These are phyloP conservation scores for Pseudoneurospora amorphoporcata DNA, from an alignment of 495 filamentous ascomycete species.

Conservation along the genomic window DNA sequence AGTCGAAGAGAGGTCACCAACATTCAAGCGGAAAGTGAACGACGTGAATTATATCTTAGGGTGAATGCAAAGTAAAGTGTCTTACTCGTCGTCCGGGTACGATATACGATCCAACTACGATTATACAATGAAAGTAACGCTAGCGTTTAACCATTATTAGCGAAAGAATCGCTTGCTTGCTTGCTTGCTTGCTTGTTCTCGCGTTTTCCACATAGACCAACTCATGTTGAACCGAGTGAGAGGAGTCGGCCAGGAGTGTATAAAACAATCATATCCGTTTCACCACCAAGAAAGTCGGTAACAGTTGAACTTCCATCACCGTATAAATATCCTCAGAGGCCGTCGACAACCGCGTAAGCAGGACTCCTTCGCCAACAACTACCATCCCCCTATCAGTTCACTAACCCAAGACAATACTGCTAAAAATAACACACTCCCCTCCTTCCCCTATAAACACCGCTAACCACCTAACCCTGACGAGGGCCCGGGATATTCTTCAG, in stretches of 20 bases:
- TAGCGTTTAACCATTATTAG: background rate
- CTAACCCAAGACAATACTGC: background rate
- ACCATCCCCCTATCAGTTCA: background rate
- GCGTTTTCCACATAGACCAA: background rate
- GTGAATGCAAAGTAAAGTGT: background rate
- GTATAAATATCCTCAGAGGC: background rate
- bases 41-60: background rate
- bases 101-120: background rate
- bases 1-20: background rate
- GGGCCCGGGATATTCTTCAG: slow-evolving; percentile 35
- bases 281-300: background rate
- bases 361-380: background rate
- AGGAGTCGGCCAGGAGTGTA: background rate
- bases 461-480: background rate
- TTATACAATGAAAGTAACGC: background rate
- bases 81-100: background rate
- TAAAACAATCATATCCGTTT: background rate
- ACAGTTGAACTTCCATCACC: background rate
- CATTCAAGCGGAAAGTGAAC: background rate
- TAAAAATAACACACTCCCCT: background rate
- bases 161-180: background rate
- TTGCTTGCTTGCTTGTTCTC: background rate
- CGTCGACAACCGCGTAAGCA: background rate
- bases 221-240: background rate
- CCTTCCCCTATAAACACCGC: background rate